Conservation (phyloP, 2,329 filamentous ascomycete genomes). For the Paecilomyces sp. region DNA sequence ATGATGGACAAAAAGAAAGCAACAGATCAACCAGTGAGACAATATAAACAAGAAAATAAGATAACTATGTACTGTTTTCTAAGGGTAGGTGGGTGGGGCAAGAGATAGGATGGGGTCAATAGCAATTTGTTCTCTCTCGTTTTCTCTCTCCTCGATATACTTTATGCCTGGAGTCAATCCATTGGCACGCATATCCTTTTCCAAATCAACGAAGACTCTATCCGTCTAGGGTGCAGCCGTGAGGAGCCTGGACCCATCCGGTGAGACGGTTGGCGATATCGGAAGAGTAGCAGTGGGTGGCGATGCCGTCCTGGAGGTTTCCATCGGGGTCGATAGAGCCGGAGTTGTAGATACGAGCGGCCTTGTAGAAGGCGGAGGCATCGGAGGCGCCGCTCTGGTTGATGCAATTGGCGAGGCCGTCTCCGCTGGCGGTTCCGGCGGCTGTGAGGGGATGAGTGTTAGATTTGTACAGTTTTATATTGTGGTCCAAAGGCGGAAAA, state of each 20-base stretch:
- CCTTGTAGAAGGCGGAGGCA: constrained; percentile 11
- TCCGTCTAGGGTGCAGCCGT: not conserved
- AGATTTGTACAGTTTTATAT: constrained; percentile 1
- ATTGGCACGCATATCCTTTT: no score
- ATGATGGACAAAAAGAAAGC: not conserved
- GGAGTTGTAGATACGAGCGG: constrained; percentile 29
- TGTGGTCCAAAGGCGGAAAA: no score
- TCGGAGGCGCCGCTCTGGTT: constrained; percentile 14
- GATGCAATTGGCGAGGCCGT: constrained; percentile 28
- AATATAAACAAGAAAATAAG: not conserved
- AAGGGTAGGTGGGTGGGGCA: no score
- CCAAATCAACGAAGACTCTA: not conserved
- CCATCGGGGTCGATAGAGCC: constrained; percentile 17
- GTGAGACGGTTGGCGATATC: constrained; percentile 46
- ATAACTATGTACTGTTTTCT: no score
- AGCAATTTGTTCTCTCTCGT: no score
- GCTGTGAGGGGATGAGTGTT: constrained; percentile 1
- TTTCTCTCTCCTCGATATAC: no score
- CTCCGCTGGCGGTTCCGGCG: constrained; percentile 25
- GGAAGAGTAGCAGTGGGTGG: constrained; percentile 42
- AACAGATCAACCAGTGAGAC: not conserved
- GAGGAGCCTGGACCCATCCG: constrained; percentile 27
- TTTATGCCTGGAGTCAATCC: no score
- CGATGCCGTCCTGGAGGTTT: constrained; percentile 29
- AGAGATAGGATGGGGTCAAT: no score